Base-by-base conservation (phyloP, 176 grass and related monocot species). In the Puccinellia tenuiflora region DNA sequence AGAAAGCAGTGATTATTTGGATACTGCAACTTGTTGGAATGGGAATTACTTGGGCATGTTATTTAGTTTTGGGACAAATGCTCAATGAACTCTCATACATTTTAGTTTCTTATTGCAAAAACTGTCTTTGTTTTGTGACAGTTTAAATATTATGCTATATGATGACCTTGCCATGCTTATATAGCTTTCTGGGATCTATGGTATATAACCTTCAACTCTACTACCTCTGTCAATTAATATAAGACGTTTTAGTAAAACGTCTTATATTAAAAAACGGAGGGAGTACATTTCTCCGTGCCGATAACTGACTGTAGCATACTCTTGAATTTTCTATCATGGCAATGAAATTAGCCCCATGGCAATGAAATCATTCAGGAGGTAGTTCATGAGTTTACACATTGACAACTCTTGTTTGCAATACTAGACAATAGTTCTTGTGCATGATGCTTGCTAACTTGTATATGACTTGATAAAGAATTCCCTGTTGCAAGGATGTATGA, bases 31-130 rank as follows among this genome's bases (percentile, higher is more conserved):
- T 66, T 85, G 63, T 85, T 34, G 66, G 40, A 87, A 84, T 57
- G 84, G 61, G 53, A 85, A 78, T 61, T 83, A 81, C 25, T 76
- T 91, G 48, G 73, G 80, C 66, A 73, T 89, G 77, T 73, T 94
- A 88, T 85, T 87, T 89, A 24, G 75, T 85, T 81, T 39, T 91
- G 46, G 76, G 81, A 79, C 80, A 78, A n/a, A 26, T 75, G 18
- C 88, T 43, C 7, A 7, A 62, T 14, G 21, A 66, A 47, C 51
- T 26, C 24, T 53, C 20, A 31, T 29, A 40, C 55, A 64, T 50
- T 37, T 40, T 37, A 22, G 9, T 70, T 45, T 71, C 14, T 64
- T 34, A 5, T 14, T 37, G 16, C 14, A 39, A 20, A 60, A 61
- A 6, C 39, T 29, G 8, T 81, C 40, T 71, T 80, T 26, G 73